Evolutionary conservation across 345 rosid genomes (phyloP).

Genomic region (Toxicodendron radicans): DNA sequence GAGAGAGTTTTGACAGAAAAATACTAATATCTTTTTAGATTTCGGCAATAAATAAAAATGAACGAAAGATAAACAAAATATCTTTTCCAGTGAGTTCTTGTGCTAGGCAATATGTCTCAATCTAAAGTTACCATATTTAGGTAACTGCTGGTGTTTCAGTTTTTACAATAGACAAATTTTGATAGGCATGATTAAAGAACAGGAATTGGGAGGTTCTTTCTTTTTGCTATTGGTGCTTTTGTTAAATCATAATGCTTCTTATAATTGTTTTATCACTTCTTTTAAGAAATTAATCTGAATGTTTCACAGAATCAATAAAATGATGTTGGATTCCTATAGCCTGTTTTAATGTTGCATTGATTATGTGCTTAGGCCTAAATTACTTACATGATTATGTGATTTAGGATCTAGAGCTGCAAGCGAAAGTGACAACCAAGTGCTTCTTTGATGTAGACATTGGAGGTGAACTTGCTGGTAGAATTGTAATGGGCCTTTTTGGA

Average conservation of each 20-base stretch:
- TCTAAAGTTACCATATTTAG: not conserved
- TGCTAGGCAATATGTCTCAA: not conserved
- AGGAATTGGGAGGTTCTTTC: not conserved
- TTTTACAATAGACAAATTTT: not conserved
- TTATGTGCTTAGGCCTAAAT: not conserved
- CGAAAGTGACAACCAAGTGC: slow-evolving; percentile 72
- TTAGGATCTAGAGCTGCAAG: slow-evolving; percentile 71
- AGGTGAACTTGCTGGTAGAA: slow-evolving; percentile 74
- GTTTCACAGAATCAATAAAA: not conserved
- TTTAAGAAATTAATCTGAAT: not conserved
- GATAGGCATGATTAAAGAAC: not conserved
- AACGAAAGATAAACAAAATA: no score
- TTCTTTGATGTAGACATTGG: slow-evolving; percentile 92
- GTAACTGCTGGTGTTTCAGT: not conserved
- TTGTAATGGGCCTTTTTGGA: slow-evolving; percentile 83
- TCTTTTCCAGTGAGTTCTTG: not conserved
- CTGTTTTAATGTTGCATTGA: not conserved
- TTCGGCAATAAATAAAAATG: not conserved
- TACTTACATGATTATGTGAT: slow-evolving; percentile 6
- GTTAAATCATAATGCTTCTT: not conserved
- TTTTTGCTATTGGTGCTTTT: not conserved
- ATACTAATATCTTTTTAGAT: not conserved
- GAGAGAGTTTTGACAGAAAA: not conserved
- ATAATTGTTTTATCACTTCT: not conserved
- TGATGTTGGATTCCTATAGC: not conserved